Base-by-base conservation (phyloP, 176 grass and related monocot species). In the Chrysopogon serrulatus region DNA sequence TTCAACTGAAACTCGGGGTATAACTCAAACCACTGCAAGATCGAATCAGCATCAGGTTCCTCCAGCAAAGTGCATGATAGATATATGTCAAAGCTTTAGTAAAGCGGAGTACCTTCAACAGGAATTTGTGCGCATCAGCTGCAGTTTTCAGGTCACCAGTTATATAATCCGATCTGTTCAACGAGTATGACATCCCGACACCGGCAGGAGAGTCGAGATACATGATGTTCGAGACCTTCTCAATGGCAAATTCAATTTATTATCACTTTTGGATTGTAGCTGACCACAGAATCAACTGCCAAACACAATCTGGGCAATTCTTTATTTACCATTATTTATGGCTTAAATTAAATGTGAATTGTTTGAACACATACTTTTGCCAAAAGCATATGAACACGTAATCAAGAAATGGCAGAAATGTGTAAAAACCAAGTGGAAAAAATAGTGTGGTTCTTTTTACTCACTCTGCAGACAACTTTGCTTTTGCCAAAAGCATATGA, bases 141-240 rank as follows among this genome's bases (percentile, higher is more conserved):
- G 96, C 93, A 1, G 93, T 95, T 85, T 93, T 93, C 23, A 95
- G 59, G 79, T 95, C 96, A 67, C 93, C 89, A 41, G 96, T 95
- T 37, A 33, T 81, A 31, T 95, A 98, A 75, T 95, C 93, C 0
- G 93, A 93, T 77, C 75, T 74, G 64, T 95, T 87, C 56, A 81
- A 67, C 0, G 93, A 93, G 84, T 95, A 98, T 7, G 96, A 95
- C 82, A 95, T 71, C 68, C 91, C 96, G 42, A 86, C 82, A 80
- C 96, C 93, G 53, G 96, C 96, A 67, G 93, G 96, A 62, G 93
- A 91, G 23, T 98, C 93, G 64, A 95, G 83, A 73, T 95, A 98
- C 33, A 98, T 72, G 26, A 95, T 69, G 87, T 84, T 98, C 76
- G 96, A 95, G 37, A 98, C 93, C 96, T 93, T 66, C 76, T 59